These are phyloP conservation scores for Exophiala spinifera DNA, from an alignment of 2,329 filamentous ascomycete genomes.

Conservation along the genomic window DNA sequence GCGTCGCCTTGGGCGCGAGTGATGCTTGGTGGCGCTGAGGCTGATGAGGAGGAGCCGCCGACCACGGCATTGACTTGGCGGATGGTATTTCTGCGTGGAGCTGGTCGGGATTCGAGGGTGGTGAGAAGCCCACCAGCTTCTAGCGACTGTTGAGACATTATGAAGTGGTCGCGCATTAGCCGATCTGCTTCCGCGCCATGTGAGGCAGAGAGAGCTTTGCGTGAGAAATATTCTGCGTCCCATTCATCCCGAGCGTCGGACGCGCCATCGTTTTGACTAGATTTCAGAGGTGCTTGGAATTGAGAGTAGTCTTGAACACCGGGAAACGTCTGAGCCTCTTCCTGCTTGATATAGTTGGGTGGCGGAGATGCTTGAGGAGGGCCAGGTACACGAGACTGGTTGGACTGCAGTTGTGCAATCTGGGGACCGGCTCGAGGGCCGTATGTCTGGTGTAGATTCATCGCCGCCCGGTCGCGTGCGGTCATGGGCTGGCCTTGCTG, in stretches of 20 bases:
- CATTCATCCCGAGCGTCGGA: conserved; percentile 58
- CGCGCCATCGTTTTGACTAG: conserved; percentile 73
- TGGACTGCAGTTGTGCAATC: conserved; percentile 32
- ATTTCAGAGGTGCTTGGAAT: conserved; percentile 40
- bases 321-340: conserved; percentile 16
- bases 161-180: conserved; percentile 42
- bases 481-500: conserved; percentile 30
- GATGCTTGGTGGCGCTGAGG: conserved; percentile 23
- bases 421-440: conserved; percentile 30
- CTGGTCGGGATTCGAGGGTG: conserved; percentile 40
- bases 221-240: conserved; percentile 45
- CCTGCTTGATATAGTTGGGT: conserved; percentile 29
- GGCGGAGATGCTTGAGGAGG: conserved; percentile 45
- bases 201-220: conserved; percentile 39
- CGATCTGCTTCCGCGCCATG: conserved; percentile 38
- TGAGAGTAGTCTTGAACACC: conserved; percentile 31
- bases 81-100: conserved; percentile 38
- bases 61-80: conserved; percentile 31
- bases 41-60: conserved; percentile 14
- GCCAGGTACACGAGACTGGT: conserved; percentile 31
- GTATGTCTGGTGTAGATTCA: conserved; percentile 28
- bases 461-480: conserved; percentile 29
- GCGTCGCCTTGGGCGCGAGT: conserved; percentile 55
- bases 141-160: conserved; percentile 40
- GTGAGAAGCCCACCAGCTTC: conserved; percentile 48